Evolutionary conservation across 2,329 filamentous ascomycete species (phyloP).

Genomic region (Colletotrichum gigasporum): DNA sequence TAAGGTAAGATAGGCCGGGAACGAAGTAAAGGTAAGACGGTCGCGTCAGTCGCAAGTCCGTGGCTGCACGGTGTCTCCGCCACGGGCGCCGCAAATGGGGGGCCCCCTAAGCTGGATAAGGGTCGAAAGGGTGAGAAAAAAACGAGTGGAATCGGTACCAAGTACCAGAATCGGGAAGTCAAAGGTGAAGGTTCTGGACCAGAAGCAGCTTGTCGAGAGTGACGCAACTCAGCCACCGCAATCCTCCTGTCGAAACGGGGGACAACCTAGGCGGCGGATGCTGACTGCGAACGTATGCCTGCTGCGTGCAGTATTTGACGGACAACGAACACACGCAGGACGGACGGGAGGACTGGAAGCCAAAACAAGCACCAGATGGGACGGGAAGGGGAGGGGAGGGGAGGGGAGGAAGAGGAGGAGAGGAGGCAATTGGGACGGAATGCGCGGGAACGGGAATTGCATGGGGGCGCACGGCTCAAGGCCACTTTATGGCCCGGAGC

Average conservation of each 20-base stretch:
- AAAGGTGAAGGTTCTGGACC: slow-evolving; percentile 8
- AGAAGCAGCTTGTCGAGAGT: neutral
- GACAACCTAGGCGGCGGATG: slow-evolving; percentile 4
- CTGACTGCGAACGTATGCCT: neutral
- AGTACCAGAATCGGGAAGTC: slow-evolving; percentile 49
- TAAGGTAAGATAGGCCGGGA: neutral
- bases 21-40: slow-evolving; percentile 19
- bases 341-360: neutral
- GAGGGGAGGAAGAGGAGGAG: neutral
- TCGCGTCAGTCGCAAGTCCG: slow-evolving; percentile 18
- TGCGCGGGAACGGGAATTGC: slow-evolving; percentile 19
- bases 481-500: neutral
- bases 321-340: neutral
- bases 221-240: slow-evolving; percentile 17
- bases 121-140: slow-evolving; percentile 26
- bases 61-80: slow-evolving; percentile 28
- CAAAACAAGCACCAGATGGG: slow-evolving; percentile 13
- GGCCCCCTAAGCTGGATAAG: neutral
- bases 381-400: slow-evolving; percentile 8
- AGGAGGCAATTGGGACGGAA: slow-evolving; percentile 20
- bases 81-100: slow-evolving; percentile 21
- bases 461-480: slow-evolving; percentile 21
- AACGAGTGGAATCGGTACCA: slow-evolving; percentile 66
- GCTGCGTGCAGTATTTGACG: neutral
- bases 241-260: slow-evolving; percentile 9